Evolutionary conservation across 2,329 filamentous ascomycete species (phyloP), one percentile per base, ranked within the genome.

Genomic region (Truncatella angustata): DNA sequence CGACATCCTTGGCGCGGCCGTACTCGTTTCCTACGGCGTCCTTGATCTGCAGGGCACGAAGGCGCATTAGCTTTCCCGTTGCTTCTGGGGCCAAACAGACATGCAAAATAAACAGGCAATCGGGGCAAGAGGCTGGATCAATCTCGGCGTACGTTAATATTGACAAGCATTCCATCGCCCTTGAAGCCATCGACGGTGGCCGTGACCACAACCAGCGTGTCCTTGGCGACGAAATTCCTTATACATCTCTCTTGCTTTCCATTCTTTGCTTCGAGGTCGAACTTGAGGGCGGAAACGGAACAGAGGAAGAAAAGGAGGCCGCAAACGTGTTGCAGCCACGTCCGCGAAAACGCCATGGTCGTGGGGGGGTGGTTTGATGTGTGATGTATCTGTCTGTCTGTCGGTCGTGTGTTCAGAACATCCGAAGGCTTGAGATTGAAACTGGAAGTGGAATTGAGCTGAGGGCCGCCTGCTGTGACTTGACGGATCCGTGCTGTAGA

Each of bases 1-100:
- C 88, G 55, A 97, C 85, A 66, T 99, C 92, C 74, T 88, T 93
- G 49, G 94, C 91, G 56, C 85, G 84, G 67, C 90, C 91, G 73
- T 97, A 97, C 73, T 97, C 91, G 75, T 99, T 99, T 67, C 92
- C 93, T 63, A 96, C 84, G 14, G 91, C 87, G 74, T 99, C 94
- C 72, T 88, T 88, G 73, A 99, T 96, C 93, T 97, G 69, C 43
- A 47, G 21, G 20, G 30, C 50, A 44, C 43, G 34, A n/a, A 43
- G 24, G 44, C 35, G 44, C 37, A 32, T 54, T 44, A 55, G 53
- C 57, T 40, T 23, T 5, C 23, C 50, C 32, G 18, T 16, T n/a
- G 24, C 36, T 26, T 28, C 23, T 7, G 12, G 11, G 16, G 44
- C n/a, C n/a, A 21, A 36, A 12, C 44, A 10, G 26, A 11, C 16